A percentile compares a stretch with the other conserved stretches of the same genome.
phyloP scores from a whole-genome alignment of 495 filamentous ascomycete genomes.

The Hyaloscypha hepaticicola region DNA sequence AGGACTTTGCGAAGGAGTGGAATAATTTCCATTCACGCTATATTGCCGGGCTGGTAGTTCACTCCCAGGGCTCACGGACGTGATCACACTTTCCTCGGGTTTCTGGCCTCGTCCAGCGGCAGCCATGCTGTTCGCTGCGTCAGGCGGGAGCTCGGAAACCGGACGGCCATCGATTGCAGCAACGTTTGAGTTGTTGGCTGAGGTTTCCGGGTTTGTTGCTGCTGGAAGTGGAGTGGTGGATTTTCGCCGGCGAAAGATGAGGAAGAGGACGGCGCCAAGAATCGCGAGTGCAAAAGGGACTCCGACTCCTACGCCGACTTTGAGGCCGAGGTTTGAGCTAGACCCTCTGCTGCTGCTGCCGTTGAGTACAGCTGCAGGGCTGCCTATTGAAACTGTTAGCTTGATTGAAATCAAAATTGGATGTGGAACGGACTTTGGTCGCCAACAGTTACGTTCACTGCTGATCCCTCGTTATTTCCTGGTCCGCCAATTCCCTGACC shows the following conservation, averaged over 20 bases:
- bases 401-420: too few relatives aligned
- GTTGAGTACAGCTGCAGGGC: background rate
- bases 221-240: background rate
- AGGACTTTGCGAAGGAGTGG: background rate
- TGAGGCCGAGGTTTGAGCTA: background rate
- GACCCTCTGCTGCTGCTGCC: background rate
- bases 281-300: background rate
- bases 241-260: background rate
- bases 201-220: background rate
- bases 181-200: background rate
- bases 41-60: background rate
- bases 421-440: too few relatives aligned
- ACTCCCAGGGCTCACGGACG: background rate
- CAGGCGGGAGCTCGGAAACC: background rate
- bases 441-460: too few relatives aligned
- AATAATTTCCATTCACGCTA: background rate
- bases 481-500: too few relatives aligned
- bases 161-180: background rate
- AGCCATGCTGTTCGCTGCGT: background rate
- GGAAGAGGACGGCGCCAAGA: background rate
- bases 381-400: background rate
- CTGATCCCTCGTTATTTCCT: too few relatives aligned
- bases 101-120: background rate
- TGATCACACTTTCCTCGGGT: background rate
- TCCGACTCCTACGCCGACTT: slow-evolving; percentile 1